phyloP scores from a whole-genome alignment of 495 filamentous ascomycete species.

The Podospora pseudopauciseta region DNA sequence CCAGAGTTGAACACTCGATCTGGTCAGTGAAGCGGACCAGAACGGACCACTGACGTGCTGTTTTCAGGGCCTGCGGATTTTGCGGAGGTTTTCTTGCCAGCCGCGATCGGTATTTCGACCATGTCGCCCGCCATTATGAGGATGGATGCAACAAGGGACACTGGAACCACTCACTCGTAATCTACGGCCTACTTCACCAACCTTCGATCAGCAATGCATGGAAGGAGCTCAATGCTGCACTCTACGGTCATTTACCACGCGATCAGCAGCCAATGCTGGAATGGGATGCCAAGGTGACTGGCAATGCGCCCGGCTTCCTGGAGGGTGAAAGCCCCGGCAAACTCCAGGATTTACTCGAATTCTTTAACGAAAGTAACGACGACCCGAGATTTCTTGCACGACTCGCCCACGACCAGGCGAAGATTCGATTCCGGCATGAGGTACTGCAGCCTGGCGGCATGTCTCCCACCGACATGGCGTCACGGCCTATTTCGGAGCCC shows the following conservation, averaged over 20 bases:
- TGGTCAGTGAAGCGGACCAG: conserved; percentile 25
- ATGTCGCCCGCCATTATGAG: conserved; percentile 49
- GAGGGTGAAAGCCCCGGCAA: conserved; percentile 47
- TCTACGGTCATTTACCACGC: conserved; percentile 41
- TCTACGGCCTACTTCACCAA: conserved; percentile 50
- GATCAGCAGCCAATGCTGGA: conserved; percentile 45
- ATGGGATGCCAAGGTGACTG: conserved; percentile 44
- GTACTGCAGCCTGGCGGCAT: conserved; percentile 1
- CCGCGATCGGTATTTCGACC: conserved; percentile 50
- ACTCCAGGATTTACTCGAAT: conserved; percentile 50
- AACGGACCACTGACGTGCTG: conserved; percentile 14
- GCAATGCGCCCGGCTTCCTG: conserved; percentile 46
- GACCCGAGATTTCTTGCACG: conserved; percentile 40
- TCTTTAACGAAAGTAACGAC: conserved; percentile 42
- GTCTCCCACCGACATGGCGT: conserved; percentile 10
- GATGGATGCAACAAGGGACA: conserved; percentile 44
- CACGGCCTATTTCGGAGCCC: conserved; percentile 27
- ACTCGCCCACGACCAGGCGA: conserved; percentile 42
- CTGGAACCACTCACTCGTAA: conserved; percentile 49
- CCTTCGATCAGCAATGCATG: conserved; percentile 45
- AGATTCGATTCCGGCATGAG: conserved; percentile 34
- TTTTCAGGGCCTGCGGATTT: conserved; percentile 44
- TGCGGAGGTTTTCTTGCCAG: conserved; percentile 46
- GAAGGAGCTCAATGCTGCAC: conserved; percentile 39
- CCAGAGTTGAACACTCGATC: neutral